Evolutionary conservation across 2,329 filamentous ascomycete genomes (phyloP).

Genomic region (Aspergillus viridinutans): DNA sequence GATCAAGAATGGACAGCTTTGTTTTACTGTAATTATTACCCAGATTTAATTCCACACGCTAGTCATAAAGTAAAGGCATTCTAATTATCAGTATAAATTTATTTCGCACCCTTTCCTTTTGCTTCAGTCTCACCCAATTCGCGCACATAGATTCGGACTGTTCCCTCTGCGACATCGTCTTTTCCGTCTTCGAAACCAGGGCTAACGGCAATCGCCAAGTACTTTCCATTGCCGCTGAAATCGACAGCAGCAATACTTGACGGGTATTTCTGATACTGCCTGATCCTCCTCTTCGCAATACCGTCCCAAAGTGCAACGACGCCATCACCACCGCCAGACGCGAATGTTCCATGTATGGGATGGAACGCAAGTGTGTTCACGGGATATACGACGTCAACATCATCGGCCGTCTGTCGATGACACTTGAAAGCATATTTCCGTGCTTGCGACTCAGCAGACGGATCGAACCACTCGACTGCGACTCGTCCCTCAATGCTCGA

Average conservation of each 20-base stretch:
- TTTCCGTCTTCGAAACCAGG: conserved; percentile 85
- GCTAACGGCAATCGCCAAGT: conserved; percentile 74
- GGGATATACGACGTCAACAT: conserved; percentile 79
- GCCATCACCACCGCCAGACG: conserved; percentile 82
- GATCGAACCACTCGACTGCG: conserved; percentile 97
- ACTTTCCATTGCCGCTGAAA: conserved; percentile 73
- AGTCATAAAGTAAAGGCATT: not conserved
- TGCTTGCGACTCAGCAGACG: conserved; percentile 77
- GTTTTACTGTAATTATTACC: not conserved
- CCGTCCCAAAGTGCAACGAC: conserved; percentile 93
- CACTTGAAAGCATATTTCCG: conserved; percentile 99
- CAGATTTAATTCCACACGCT: not conserved
- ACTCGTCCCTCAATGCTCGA: conserved; percentile 92
- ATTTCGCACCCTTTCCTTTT: conserved; percentile 75
- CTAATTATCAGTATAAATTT: conserved; percentile 10
- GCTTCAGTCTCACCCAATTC: conserved; percentile 85
- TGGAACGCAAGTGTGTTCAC: conserved; percentile 90
- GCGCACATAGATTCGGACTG: conserved; percentile 71
- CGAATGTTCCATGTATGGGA: conserved; percentile 76
- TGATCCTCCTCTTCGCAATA: conserved; percentile 80
- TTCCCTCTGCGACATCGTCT: conserved; percentile 69
- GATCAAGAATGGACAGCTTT: not conserved
- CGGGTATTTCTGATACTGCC: conserved; percentile 81
- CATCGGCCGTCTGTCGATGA: conserved; percentile 70
- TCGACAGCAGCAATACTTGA: conserved; percentile 72